Conservation (phyloP, 306 rosid genomes). For the Gleditsia sinensis region DNA sequence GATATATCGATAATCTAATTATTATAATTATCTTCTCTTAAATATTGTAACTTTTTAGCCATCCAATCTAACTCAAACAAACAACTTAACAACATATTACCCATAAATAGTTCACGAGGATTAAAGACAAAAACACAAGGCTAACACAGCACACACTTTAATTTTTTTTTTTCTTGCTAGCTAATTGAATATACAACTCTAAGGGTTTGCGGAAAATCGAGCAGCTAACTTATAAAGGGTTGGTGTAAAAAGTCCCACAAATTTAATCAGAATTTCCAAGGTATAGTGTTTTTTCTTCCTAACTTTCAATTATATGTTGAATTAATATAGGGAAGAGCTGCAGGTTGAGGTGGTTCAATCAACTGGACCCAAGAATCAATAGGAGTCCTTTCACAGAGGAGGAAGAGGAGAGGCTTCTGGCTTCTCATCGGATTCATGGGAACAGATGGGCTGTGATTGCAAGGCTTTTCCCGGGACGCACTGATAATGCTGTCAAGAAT, state of each 20-base stretch:
- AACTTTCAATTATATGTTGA: too few species aligned
- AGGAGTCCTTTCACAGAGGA: conserved; percentile 85
- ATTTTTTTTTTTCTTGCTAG: not conserved
- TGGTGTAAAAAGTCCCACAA: not conserved
- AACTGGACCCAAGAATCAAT: conserved; percentile 87
- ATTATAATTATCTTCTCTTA: too few species aligned
- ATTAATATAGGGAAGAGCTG: conserved; percentile 79
- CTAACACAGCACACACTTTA: not conserved
- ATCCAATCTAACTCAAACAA: too few species aligned
- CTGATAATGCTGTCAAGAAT: conserved; percentile 94
- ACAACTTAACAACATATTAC: not conserved
- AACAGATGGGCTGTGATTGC: conserved; percentile 95
- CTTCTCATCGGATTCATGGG: conserved; percentile 79
- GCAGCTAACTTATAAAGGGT: conserved; percentile 1
- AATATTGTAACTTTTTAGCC: too few species aligned
- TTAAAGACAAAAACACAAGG: too few species aligned
- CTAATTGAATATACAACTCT: not conserved
- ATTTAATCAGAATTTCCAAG: too few species aligned
- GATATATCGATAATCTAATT: too few species aligned
- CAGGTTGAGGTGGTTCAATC: conserved; percentile 98
- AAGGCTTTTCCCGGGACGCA: conserved; percentile 87
- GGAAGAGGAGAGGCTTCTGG: conserved; percentile 80
- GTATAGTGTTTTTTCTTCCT: not conserved
- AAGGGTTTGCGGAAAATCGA: not conserved
- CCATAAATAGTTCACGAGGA: not conserved